Conservation (phyloP, 1,139 yeast genomes). For the Yamadazyma atmosphaerica region DNA sequence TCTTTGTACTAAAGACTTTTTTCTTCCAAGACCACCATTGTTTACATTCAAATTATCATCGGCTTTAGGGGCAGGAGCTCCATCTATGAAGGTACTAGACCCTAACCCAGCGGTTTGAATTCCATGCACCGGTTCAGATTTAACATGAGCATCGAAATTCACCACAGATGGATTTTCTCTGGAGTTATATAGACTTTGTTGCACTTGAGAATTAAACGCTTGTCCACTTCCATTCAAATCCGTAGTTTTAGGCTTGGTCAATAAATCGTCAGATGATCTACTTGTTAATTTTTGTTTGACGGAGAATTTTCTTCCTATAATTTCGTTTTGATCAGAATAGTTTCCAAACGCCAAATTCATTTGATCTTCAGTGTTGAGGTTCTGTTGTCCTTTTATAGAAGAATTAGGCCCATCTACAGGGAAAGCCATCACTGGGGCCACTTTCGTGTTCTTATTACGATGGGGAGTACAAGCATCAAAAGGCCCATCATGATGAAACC, state of each 20-base stretch:
- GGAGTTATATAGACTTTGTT: slow-evolving; percentile 29
- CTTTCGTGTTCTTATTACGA: slow-evolving; percentile 76
- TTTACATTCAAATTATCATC: slow-evolving; percentile 28
- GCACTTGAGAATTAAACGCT: not conserved
- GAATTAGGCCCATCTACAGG: slow-evolving; percentile 94
- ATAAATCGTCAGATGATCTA: slow-evolving; percentile 16
- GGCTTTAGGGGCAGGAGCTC: slow-evolving; percentile 83
- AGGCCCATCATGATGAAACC: slow-evolving; percentile 98
- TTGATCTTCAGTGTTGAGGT: slow-evolving; percentile 52
- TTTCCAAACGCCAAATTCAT: slow-evolving; percentile 65
- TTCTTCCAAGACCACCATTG: slow-evolving; percentile 55
- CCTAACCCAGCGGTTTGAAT: slow-evolving; percentile 85
- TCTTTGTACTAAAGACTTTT: slow-evolving; percentile 74
- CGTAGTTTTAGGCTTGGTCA: slow-evolving; percentile 6
- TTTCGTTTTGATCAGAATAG: slow-evolving; percentile 38
- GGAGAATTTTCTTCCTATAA: slow-evolving; percentile 30
- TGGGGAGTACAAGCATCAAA: slow-evolving; percentile 98
- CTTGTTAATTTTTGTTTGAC: slow-evolving; percentile 12
- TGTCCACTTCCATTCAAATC: slow-evolving; percentile 18
- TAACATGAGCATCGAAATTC: slow-evolving; percentile 69
- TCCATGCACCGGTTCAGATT: slow-evolving; percentile 80
- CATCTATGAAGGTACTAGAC: slow-evolving; percentile 88
- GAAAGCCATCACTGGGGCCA: slow-evolving; percentile 93
- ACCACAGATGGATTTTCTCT: slow-evolving; percentile 54
- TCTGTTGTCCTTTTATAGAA: slow-evolving; percentile 65